A percentile compares a stretch with the other conserved stretches of the same genome.
Conservation (phyloP, 352 stramenopile species). For the Phytophthora brassicae region DNA sequence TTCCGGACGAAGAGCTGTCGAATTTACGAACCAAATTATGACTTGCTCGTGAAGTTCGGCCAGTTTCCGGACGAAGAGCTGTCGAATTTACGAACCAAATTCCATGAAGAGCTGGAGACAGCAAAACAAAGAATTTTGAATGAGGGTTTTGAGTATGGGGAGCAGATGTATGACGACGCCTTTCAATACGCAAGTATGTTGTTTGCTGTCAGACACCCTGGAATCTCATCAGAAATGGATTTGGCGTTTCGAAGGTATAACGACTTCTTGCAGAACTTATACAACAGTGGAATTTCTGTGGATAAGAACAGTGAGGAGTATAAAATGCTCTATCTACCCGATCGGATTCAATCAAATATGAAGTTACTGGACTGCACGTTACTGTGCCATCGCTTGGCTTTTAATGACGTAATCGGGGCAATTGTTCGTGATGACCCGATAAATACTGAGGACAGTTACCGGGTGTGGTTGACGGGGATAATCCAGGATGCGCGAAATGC, state of each 20-base stretch:
- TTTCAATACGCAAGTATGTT: slow-evolving; percentile 6
- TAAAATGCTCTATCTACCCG: slow-evolving; percentile 14
- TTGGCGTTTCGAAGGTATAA: not conserved
- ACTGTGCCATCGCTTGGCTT: not conserved
- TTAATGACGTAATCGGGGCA: not conserved
- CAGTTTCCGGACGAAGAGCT: slow-evolving; percentile 14
- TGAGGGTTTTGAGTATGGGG: not conserved
- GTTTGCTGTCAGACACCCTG: slow-evolving; percentile 12
- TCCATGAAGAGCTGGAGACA: not conserved
- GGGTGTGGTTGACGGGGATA: not conserved
- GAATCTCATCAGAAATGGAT: slow-evolving; percentile 8
- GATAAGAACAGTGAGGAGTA: not conserved
- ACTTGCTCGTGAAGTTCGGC: slow-evolving; percentile 13
- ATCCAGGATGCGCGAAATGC: not conserved
- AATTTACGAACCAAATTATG: too few relatives aligned
- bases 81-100: not conserved
- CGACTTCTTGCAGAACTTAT: not conserved
- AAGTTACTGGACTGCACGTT: not conserved
- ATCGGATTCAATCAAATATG: slow-evolving; percentile 23
- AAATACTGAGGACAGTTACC: not conserved
- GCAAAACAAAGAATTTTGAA: not conserved
- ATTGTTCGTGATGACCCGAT: not conserved
- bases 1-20: slow-evolving; percentile 14
- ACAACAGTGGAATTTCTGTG: not conserved
- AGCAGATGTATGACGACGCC: not conserved